Conservation (phyloP, 768 basidiomycete genomes). For the Phylloporus arenicola region DNA sequence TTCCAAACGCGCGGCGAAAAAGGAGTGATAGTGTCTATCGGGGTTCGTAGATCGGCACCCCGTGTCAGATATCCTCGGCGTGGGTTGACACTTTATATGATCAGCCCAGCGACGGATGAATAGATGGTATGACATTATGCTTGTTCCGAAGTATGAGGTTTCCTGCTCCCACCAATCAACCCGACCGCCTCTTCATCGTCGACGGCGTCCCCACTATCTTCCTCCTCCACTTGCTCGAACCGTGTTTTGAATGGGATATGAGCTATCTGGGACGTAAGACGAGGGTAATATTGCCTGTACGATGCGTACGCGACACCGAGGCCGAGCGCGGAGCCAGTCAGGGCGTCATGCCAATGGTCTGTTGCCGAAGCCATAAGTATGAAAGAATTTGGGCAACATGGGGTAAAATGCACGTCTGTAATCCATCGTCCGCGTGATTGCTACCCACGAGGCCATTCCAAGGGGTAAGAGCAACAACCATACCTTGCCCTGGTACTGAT, state of each 20-base stretch:
- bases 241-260: conserved; percentile 71
- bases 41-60: not conserved
- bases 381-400: not conserved
- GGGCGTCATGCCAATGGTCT: conserved; percentile 93
- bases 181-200: conserved; percentile 15
- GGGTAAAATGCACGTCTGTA: conserved; percentile 61
- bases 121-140: not conserved
- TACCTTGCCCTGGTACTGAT: conserved; percentile 51
- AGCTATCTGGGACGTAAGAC: conserved; percentile 48
- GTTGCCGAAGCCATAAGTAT: conserved; percentile 1
- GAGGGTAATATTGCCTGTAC: conserved; percentile 81
- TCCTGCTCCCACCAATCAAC: conserved; percentile 16
- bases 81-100: not conserved
- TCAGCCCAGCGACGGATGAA: not conserved
- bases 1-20: too few species aligned
- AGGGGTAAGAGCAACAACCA: conserved; percentile 81
- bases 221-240: conserved; percentile 30
- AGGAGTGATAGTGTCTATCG: conserved; percentile 9
- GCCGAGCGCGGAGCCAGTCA: conserved; percentile 74
- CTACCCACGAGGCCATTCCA: conserved; percentile 64
- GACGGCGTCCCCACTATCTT: conserved; percentile 5
- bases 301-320: conserved; percentile 63
- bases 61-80: not conserved
- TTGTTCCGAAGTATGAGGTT: not conserved
- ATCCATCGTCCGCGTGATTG: conserved; percentile 89